Percentiles rank a stretch among this genome's conserved stretches.
These are phyloP conservation scores for Epichloe uncinata DNA, from an alignment of 2,329 filamentous ascomycete genomes.

Conservation along the genomic window DNA sequence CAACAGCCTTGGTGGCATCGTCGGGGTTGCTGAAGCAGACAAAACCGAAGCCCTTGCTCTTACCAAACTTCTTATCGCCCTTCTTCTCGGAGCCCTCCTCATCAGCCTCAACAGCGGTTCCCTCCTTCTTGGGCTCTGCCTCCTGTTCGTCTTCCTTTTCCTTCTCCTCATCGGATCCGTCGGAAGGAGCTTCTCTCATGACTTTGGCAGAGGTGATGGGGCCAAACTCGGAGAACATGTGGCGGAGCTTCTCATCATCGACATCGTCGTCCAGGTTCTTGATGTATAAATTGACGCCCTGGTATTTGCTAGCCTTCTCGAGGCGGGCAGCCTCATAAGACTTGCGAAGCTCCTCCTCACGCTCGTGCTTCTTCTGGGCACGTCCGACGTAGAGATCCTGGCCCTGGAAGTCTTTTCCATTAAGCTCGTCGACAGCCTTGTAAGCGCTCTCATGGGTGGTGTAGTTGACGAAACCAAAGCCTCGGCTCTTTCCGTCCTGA, in stretches of 20 bases:
- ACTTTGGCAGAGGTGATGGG: conserved; percentile 98
- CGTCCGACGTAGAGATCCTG: conserved; percentile 97
- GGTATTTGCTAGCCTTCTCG: conserved; percentile 98
- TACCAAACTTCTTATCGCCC: conserved; percentile 60
- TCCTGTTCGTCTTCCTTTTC: conserved; percentile 43
- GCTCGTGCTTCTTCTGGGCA: conserved; percentile 99
- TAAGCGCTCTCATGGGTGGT: conserved; percentile 77
- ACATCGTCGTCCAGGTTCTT: conserved; percentile 97
- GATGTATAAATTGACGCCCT: conserved; percentile 98
- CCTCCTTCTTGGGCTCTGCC: conserved; percentile 33
- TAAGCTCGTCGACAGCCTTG: conserved; percentile 80
- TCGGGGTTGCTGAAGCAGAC: conserved; percentile 99
- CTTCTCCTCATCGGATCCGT: conserved; percentile 42
- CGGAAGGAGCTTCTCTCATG: conserved; percentile 69
- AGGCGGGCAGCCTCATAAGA: conserved; percentile 95
- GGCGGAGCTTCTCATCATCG: conserved; percentile 93
- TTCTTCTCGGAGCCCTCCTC: conserved; percentile 41
- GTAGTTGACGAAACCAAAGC: conserved; percentile 95
- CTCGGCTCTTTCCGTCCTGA: conserved; percentile 80
- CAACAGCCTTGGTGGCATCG: conserved; percentile 96
- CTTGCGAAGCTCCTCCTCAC: conserved; percentile 97
- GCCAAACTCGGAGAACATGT: conserved; percentile 82
- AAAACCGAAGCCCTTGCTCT: conserved; percentile 99
- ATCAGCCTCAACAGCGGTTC: conserved; percentile 31
- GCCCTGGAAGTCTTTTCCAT: conserved; percentile 81